These are phyloP conservation scores for Solanum tacnaense DNA, from an alignment of 257 asterid genomes.

Conservation along the genomic window DNA sequence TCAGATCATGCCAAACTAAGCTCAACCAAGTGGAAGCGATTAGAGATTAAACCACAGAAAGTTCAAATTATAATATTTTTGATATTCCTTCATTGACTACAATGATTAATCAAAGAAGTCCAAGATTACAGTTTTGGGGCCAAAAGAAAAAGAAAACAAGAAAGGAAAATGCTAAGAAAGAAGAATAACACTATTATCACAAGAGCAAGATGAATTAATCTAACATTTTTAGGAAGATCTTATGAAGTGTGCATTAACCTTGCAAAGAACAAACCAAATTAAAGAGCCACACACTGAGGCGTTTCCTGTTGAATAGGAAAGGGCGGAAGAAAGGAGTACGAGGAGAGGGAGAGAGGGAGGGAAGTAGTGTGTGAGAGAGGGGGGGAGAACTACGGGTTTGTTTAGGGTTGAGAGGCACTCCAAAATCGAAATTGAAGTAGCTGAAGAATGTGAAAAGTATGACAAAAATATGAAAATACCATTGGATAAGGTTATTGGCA, in stretches of 20 bases:
- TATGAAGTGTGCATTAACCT: background rate
- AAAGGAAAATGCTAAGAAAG: background rate
- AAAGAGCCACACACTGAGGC: background rate
- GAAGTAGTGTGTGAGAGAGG: background rate
- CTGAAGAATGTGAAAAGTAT: background rate
- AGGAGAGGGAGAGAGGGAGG: background rate
- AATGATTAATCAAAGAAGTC: background rate
- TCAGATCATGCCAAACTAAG: background rate
- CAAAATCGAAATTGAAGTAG: background rate
- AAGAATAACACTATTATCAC: background rate
- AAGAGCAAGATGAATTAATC: background rate
- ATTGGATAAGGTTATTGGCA: background rate
- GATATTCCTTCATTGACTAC: conserved; percentile 12
- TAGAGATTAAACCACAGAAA: background rate
- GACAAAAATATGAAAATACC: background rate
- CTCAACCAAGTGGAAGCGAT: background rate
- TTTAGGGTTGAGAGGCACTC: background rate
- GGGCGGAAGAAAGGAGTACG: background rate
- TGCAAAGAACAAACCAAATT: background rate
- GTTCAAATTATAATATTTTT: background rate
- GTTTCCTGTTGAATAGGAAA: background rate
- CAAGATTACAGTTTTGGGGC: background rate
- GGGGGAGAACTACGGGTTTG: background rate
- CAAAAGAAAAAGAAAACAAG: background rate
- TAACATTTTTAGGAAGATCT: background rate